Evolutionary conservation across 768 basidiomycete genomes (phyloP), one percentile per base, ranked within the genome.

Genomic region (Rubroboletus pulcherrimus): DNA sequence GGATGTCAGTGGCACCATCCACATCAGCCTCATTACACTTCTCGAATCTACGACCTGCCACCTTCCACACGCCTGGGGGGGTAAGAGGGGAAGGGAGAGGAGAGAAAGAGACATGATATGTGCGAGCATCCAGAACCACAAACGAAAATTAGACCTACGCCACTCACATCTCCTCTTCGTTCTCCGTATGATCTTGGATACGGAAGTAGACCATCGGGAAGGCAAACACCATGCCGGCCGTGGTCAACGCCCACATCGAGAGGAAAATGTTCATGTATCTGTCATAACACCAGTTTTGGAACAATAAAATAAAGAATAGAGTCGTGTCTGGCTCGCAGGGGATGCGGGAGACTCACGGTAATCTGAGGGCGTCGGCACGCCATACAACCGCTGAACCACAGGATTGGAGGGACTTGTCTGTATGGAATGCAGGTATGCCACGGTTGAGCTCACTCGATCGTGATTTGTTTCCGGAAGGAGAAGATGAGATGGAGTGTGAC

Each of bases 321-420:
- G n/a, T 43, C 49, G 29, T 5, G 29, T 45, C 11, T 6, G 7
- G 21, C 10, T 33, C 21, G 11, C 7, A 37, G 9, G 33, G 30
- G 24, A 39, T 10, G 17, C 7, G 45, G 7, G n/a, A 17, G 4
- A 76, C 87, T 68, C 62, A 90, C 85, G 89, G 87, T 33, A 77
- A 54, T 40, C 72, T 71, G 30, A 81, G 77, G 7, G 75, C 87
- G 71, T 92, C 89, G 5, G 82, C 84, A 35, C 85, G 77, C 87
- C 87, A 92, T 14, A 82, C 71, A 7, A 83, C 86, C 2, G 86
- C 89, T 11, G 82, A 84, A 56, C 86, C 89, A 7, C 81, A 81
- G 4, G 86, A 89, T 64, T 92, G 89, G 35, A 92, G 72, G 14
- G 86, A 86, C 66, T 91, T 89, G 64, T 88, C 86, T 81, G 2